These are phyloP conservation scores for Sugiyamaella sp. DNA, from an alignment of 1,139 yeast species.

Conservation along the genomic window DNA sequence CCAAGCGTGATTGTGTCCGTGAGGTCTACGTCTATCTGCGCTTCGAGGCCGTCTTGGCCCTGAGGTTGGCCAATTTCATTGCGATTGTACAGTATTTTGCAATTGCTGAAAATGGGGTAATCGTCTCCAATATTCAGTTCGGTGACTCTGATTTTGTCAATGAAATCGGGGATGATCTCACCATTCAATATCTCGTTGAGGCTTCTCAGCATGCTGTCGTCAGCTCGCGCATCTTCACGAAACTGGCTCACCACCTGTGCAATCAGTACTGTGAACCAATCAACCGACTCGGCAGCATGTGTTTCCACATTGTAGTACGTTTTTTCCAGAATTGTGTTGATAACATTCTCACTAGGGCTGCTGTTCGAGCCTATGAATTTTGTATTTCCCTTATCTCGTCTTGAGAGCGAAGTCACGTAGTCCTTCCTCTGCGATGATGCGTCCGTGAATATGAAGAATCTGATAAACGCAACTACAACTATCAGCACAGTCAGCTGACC, in stretches of 20 bases:
- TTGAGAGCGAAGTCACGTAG: slow-evolving; percentile 29
- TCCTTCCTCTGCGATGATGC: slow-evolving; percentile 44
- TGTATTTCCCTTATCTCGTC: slow-evolving; percentile 35
- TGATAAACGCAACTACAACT: slow-evolving; percentile 72
- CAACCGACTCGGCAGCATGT: slow-evolving; percentile 87
- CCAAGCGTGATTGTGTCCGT: slow-evolving; percentile 90
- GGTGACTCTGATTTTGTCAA: slow-evolving; percentile 76
- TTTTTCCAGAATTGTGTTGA: slow-evolving; percentile 68
- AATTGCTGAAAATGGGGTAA: slow-evolving; percentile 92
- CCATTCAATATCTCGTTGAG: slow-evolving; percentile 57
- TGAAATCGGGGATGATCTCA: slow-evolving; percentile 70
- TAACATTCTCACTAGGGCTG: slow-evolving; percentile 39
- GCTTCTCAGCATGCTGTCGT: slow-evolving; percentile 82
- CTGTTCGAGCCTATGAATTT: slow-evolving; percentile 31
- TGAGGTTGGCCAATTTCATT: slow-evolving; percentile 17
- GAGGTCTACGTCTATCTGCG: slow-evolving; percentile 90
- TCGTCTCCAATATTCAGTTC: slow-evolving; percentile 95
- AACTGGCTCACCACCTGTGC: slow-evolving; percentile 90
- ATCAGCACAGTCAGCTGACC: slow-evolving; percentile 87
- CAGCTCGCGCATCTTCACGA: slow-evolving; percentile 79
- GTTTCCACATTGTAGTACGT: slow-evolving; percentile 89
- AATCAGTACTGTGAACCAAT: slow-evolving; percentile 93
- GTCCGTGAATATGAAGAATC: slow-evolving; percentile 89
- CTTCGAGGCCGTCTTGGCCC: slow-evolving; percentile 59
- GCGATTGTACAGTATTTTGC: slow-evolving; percentile 58